Percentiles rank a stretch among this genome's conserved stretches.
Evolutionary conservation across 257 asterid genomes (phyloP).

Genomic region (Gardenia jasminoides): DNA sequence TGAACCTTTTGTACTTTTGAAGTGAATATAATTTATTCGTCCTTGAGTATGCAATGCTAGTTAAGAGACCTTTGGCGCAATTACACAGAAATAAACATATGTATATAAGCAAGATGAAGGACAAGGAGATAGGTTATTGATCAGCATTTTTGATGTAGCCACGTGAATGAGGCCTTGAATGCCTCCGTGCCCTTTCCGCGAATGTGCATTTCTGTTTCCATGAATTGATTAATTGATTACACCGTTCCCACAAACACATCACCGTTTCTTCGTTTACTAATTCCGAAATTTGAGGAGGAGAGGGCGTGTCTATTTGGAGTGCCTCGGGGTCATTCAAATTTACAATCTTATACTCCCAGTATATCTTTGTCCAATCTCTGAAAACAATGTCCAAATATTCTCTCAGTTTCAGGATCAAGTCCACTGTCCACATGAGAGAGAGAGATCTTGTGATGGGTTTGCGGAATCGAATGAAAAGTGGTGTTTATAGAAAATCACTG

Average conservation of each 20-base stretch:
- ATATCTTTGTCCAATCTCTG: background rate
- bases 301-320: background rate
- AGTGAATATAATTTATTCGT: background rate
- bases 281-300: background rate
- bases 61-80: background rate
- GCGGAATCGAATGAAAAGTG: background rate
- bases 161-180: background rate
- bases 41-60: background rate
- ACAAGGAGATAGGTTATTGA: background rate
- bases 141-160: background rate
- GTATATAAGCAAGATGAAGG: background rate
- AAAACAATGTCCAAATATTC: background rate
- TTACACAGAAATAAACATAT: background rate
- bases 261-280: background rate
- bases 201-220: background rate
- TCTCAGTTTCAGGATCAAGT: background rate
- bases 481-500: background rate
- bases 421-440: background rate
- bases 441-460: background rate
- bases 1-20: background rate
- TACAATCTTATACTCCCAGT: no score
- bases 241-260: background rate
- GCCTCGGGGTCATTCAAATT: no score
- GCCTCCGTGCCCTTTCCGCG: background rate
- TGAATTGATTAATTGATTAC: background rate